These are phyloP conservation scores for Auriscalpium microsporum DNA, from an alignment of 768 basidiomycete genomes.

Conservation along the genomic window DNA sequence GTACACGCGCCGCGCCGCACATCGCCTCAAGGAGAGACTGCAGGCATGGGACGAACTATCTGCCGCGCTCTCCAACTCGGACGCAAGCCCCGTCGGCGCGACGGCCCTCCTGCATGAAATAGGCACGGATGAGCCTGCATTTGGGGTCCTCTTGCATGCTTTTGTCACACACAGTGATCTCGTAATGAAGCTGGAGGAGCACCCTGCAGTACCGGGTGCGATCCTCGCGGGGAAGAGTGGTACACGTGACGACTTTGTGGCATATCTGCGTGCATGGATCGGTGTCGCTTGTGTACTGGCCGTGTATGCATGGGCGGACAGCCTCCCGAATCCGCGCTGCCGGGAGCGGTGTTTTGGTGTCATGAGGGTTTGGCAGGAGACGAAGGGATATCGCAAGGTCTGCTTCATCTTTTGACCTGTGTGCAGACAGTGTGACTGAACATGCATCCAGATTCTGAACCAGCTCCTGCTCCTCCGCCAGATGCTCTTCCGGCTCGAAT, in stretches of 20 bases:
- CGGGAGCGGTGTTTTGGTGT: slow-evolving; percentile 57
- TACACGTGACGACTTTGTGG: slow-evolving; percentile 51
- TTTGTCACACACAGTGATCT: slow-evolving; percentile 55
- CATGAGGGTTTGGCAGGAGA: slow-evolving; percentile 54
- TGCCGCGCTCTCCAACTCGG: slow-evolving; percentile 47
- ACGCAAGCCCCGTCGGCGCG: slow-evolving; percentile 42
- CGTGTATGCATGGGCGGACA: slow-evolving; percentile 76
- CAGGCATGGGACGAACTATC: slow-evolving; percentile 53
- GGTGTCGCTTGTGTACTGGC: slow-evolving; percentile 61
- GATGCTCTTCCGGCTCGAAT: slow-evolving; percentile 61
- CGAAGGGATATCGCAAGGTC: slow-evolving; percentile 70
- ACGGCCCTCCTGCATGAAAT: slow-evolving; percentile 50
- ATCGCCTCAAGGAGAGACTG: slow-evolving; percentile 41
- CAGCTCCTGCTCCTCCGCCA: slow-evolving; percentile 65
- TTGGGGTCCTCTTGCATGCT: slow-evolving; percentile 67
- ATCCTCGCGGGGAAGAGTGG: slow-evolving; percentile 30
- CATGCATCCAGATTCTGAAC: slow-evolving; percentile 52
- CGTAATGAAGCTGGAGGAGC: slow-evolving; percentile 34
- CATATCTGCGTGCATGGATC: slow-evolving; percentile 56
- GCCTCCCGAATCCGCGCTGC: slow-evolving; percentile 54
- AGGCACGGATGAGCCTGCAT: slow-evolving; percentile 53
- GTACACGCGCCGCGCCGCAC: slow-evolving; percentile 36
- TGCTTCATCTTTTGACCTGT: slow-evolving; percentile 3
- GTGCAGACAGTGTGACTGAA: too few species aligned
- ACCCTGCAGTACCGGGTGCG: slow-evolving; percentile 27